Evolutionary conservation across 2,329 filamentous ascomycete genomes (phyloP), one percentile per base, ranked within the genome.

Genomic region (Neofusicoccum cordaticola): DNA sequence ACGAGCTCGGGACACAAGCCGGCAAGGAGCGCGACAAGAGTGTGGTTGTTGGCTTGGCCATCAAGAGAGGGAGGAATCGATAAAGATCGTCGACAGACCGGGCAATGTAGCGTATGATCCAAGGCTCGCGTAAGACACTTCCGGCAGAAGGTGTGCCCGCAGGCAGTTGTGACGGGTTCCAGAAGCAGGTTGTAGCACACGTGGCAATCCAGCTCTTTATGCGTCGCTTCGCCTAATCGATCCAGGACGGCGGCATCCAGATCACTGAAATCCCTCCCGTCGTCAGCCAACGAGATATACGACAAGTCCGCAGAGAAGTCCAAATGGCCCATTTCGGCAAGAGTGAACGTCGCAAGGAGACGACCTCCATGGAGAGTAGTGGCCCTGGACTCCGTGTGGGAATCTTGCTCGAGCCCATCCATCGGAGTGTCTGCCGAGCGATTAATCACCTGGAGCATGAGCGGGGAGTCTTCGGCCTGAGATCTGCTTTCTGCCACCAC

Each of bases 91-190:
- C 93, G 88, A 73, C 93, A 97, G 13, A 93, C 84, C 0, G 93
- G 93, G 72, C 93, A 97, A 63, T 90, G 83, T 64, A 86, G 84
- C 1, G 90, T 90, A 73, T 95, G 90, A 70, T 94, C 90, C 66
- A 96, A 81, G 6, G 91, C 87, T 51, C 90, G 86, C 64, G 88
- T 86, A 22, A 97, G 81, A 74, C 93, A 97, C 66, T 85, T 85
- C 19, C 90, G 88, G 75, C 93, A 97, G 71, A 95, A 94, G 0
- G 92, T 97, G 75, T 97, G 93, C 1, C 93, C 93, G 71, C 93
- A 97, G 1, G 86, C 83, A 0, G 92, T 96, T 0, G 93, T 97
- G 60, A 93, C 81, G 0, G 93, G 92, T 67, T 96, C 90, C 66
- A 92, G 80, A 74, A 94, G 90, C 22, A 96, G 77, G 45, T 88